Evolutionary conservation across 805 yeast species (phyloP).

Genomic region (Metschnikowia aberdeeniae): DNA sequence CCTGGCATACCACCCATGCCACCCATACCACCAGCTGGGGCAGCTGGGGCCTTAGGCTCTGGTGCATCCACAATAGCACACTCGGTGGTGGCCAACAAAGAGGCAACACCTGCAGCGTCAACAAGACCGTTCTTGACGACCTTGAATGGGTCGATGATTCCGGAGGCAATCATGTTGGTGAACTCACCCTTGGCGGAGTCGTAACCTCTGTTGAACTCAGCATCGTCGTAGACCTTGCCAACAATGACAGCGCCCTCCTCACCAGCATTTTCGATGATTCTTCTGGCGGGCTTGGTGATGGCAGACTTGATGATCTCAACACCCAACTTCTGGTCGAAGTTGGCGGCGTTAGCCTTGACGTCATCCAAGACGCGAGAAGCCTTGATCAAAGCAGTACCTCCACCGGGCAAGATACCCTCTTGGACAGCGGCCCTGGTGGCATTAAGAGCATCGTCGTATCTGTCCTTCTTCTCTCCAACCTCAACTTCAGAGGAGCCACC

Average conservation of each 20-base stretch:
- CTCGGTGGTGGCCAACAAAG: conserved; percentile 95
- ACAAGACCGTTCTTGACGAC: conserved; percentile 94
- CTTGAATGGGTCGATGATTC: conserved; percentile 98
- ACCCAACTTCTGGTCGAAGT: conserved; percentile 96
- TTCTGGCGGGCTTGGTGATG: conserved; percentile 90
- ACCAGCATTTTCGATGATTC: conserved; percentile 95
- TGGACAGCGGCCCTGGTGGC: conserved; percentile 99
- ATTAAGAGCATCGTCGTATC: conserved; percentile 96
- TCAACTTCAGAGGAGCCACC: conserved; percentile 97
- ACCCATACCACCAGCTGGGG: conserved; percentile 49
- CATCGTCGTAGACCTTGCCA: conserved; percentile 70
- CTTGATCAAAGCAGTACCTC: conserved; percentile 96
- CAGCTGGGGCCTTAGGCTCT: conserved; percentile 57
- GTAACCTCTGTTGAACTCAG: conserved; percentile 84
- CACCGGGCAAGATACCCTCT: conserved; percentile 98
- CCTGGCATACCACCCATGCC: conserved; percentile 25
- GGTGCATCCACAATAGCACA: conserved; percentile 97
- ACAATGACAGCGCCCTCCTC: conserved; percentile 96
- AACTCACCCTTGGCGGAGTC: conserved; percentile 89
- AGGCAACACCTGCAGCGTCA: conserved; percentile 97
- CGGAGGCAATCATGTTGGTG: conserved; percentile 94
- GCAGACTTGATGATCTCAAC: conserved; percentile 90
- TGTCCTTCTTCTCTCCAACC: conserved; percentile 99
- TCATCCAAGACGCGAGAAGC: conserved; percentile 74
- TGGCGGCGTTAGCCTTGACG: conserved; percentile 59